Percentiles rank a stretch among this genome's conserved stretches.
phyloP scores from a whole-genome alignment of 768 basidiomycete genomes.

The Leccinum longicurvipes region DNA sequence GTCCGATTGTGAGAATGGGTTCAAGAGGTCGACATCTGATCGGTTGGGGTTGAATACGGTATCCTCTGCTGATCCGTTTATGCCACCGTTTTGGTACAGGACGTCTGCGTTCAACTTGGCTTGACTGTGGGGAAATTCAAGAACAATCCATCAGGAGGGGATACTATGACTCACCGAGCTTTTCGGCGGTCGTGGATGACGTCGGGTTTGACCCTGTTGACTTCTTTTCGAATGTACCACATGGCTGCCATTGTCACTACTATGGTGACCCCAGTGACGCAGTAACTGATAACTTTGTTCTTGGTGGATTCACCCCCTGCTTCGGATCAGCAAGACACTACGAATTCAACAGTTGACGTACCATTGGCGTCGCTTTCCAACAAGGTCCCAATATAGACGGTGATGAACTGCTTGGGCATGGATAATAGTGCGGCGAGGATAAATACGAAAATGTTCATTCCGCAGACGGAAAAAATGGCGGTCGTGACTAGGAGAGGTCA shows the following conservation, averaged over 20 bases:
- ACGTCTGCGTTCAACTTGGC: conserved; percentile 42
- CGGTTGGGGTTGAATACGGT: conserved; percentile 35
- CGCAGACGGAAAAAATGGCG: conserved; percentile 84
- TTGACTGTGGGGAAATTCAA: conserved; percentile 41
- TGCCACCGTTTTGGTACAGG: conserved; percentile 29
- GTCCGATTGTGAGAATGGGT: conserved; percentile 25
- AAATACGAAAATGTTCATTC: conserved; percentile 79
- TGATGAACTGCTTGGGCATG: conserved; percentile 87
- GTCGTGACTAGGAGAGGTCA: conserved; percentile 62
- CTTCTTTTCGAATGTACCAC: conserved; percentile 78
- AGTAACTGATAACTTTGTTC: conserved; percentile 64
- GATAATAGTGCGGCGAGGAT: conserved; percentile 76
- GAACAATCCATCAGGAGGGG: background rate
- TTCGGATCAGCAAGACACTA: conserved; percentile 2
- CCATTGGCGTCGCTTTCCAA: conserved; percentile 47
- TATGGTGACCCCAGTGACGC: conserved; percentile 63
- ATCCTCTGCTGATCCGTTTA: conserved; percentile 29
- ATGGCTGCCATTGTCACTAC: conserved; percentile 72
- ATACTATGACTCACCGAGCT: conserved; percentile 46
- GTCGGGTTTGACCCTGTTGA: conserved; percentile 63
- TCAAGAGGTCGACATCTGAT: conserved; percentile 42
- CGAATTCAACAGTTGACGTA: conserved; percentile 1
- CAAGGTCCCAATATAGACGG: conserved; percentile 86
- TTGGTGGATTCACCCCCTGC: conserved; percentile 32
- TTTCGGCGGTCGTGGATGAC: conserved; percentile 72